Conservation (phyloP, 768 basidiomycete genomes). For the Naematelia encephala region DNA sequence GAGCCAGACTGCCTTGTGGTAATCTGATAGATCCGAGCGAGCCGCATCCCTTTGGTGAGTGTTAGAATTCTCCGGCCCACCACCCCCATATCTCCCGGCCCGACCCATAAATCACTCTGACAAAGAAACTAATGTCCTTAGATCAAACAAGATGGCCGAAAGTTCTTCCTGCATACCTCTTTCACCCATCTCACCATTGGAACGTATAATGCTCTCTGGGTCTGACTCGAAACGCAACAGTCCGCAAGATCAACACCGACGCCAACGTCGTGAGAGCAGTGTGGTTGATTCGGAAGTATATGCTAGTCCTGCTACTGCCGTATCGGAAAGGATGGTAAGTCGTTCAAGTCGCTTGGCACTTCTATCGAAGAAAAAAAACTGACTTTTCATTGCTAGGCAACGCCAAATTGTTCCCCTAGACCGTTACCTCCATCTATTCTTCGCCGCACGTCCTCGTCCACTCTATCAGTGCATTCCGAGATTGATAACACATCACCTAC, state of each 20-base stretch:
- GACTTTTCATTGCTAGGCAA: neutral
- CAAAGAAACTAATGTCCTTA: neutral
- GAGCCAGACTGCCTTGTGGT: too few species aligned
- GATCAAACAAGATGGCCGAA: neutral
- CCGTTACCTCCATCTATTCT: neutral
- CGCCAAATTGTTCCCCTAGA: neutral
- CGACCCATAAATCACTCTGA: neutral
- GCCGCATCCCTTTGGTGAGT: neutral
- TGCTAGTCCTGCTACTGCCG: neutral
- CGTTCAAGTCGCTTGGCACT: too few species aligned
- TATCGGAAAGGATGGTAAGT: neutral
- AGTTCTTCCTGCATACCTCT: neutral
- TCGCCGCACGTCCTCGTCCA: neutral
- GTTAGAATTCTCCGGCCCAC: neutral
- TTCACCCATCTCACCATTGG: neutral
- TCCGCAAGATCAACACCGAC: constrained; percentile 64
- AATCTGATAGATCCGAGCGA: too few species aligned
- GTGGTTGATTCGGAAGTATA: constrained; percentile 48
- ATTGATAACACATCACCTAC: neutral
- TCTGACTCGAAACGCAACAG: neutral
- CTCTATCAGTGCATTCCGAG: neutral
- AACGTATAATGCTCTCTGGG: neutral
- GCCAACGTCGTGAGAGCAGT: constrained; percentile 84
- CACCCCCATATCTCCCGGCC: neutral
- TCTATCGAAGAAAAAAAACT: too few species aligned